Evolutionary conservation across 805 yeast genomes (phyloP), one percentile per base, ranked within the genome.

Genomic region (Myxozyma sirexii): DNA sequence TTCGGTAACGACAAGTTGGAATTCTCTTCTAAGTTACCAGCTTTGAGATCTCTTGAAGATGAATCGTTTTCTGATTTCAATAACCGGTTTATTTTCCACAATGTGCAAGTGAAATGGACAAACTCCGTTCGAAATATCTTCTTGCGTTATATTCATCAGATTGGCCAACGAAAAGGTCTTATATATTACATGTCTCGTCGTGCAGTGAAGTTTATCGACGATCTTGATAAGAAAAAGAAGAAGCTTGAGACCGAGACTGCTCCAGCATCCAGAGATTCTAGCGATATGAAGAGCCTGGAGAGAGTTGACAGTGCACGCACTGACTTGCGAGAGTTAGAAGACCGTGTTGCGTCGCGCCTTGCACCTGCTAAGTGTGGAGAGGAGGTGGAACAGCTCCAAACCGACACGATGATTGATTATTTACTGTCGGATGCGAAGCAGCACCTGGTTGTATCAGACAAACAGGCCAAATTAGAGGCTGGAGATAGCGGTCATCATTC

Each of bases 61-160:
- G 60, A 64, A 23, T 19, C 41, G 13, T 38, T 46, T 26, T 58
- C 54, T 26, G 66, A 63, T 17, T 87, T 83, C 72, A 81, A 80
- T 60, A 91, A 92, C 70, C 76, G 90, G 50, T 90, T 87, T 71
- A 82, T 85, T 60, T 75, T 90, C 23, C 91, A 90, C 66, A 83
- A 86, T 57, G 79, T 90, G 71, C 82, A 85, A 67, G 70, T 91
- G 66, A 87, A 84, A 66, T 91, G 97, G 97, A 86, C 88, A 71
- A 85, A 87, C 61, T 70, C 75, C 2, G 80, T 85, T 8, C 76
- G 97, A 57, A 84, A 90, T 67, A 75, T 82, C 12, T 74, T 90
- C 46, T 80, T 82, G 70, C 80, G 83, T 45, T 89, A 87, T 67
- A 70, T 84, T 24, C 81, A 82, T 57, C 75, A 80, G 47, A 71